These are phyloP conservation scores for Ogataea minuta DNA, from an alignment of 805 yeast genomes.

Conservation along the genomic window DNA sequence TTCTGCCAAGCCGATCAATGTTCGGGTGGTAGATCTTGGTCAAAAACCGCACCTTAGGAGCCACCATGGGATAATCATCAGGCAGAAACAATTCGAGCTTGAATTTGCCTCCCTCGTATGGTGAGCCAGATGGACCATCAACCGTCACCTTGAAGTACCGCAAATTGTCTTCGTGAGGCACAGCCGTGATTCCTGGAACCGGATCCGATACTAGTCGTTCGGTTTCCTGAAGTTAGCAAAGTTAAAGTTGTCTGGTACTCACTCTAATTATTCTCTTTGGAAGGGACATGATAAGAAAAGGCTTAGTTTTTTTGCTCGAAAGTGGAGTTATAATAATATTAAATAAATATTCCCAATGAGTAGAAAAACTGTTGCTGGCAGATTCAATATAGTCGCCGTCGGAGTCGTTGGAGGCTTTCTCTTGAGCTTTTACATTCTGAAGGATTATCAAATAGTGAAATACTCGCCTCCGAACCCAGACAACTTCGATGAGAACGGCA, in stretches of 20 bases:
- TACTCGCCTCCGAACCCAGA: conserved; percentile 40
- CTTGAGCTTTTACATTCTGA: conserved; percentile 28
- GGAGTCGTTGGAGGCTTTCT: conserved; percentile 31
- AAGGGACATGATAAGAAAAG: conserved; percentile 45
- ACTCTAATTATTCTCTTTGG: conserved; percentile 92
- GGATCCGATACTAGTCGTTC: conserved; percentile 91
- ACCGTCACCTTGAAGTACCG: conserved; percentile 90
- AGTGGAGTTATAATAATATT: conserved; percentile 6
- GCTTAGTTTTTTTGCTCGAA: not conserved
- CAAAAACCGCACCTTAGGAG: conserved; percentile 91
- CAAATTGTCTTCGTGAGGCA: conserved; percentile 90
- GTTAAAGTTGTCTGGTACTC: conserved; percentile 25
- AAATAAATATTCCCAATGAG: conserved; percentile 6
- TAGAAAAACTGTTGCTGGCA: conserved; percentile 27
- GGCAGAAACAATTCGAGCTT: conserved; percentile 85
- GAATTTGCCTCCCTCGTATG: conserved; percentile 82
- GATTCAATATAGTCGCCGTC: conserved; percentile 27
- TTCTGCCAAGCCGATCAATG: conserved; percentile 91
- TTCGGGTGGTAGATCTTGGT: conserved; percentile 96
- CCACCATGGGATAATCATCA: conserved; percentile 97
- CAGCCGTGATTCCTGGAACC: conserved; percentile 92
- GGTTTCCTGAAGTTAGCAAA: conserved; percentile 58
- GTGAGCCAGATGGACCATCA: conserved; percentile 88
- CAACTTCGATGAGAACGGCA: conserved; percentile 38
- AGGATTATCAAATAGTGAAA: conserved; percentile 39